phyloP scores from a whole-genome alignment of 768 basidiomycete genomes.

The Tricholomella constricta region DNA sequence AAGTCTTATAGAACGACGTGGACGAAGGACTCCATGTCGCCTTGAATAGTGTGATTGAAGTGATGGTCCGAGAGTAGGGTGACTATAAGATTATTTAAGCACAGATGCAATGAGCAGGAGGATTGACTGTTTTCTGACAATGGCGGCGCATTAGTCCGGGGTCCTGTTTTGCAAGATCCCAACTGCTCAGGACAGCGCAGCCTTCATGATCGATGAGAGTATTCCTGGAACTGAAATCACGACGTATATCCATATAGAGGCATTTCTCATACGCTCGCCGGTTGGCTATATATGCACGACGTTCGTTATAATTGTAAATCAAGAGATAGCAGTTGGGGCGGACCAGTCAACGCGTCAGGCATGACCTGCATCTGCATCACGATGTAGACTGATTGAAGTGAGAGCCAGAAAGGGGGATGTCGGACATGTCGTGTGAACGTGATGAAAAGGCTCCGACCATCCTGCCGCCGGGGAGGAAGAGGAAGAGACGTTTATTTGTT shows the following conservation, averaged over 20 bases:
- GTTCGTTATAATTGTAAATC: neutral
- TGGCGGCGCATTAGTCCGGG: neutral
- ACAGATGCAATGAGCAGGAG: slow-evolving; percentile 10
- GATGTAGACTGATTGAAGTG: slow-evolving; percentile 15
- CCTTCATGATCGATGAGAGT: slow-evolving; percentile 8
- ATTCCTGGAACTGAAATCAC: slow-evolving; percentile 11
- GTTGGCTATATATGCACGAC: neutral
- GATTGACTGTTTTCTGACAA: too few relatives aligned
- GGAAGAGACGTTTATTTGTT: too few relatives aligned
- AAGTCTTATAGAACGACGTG: slow-evolving; percentile 8
- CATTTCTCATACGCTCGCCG: slow-evolving; percentile 8
- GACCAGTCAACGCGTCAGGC: slow-evolving; percentile 26
- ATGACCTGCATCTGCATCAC: slow-evolving; percentile 21
- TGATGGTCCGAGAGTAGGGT: neutral
- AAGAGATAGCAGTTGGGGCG: neutral
- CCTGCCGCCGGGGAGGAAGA: too few relatives aligned
- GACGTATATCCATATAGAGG: slow-evolving; percentile 8
- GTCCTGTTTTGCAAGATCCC: slow-evolving; percentile 13
- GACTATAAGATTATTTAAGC: too few relatives aligned
- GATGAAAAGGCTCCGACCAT: too few relatives aligned
- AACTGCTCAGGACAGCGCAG: slow-evolving; percentile 13
- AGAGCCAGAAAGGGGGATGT: slow-evolving; percentile 21
- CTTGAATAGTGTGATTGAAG: slow-evolving; percentile 1
- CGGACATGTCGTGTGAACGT: slow-evolving; percentile 16
- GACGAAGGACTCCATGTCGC: slow-evolving; percentile 16